A percentile compares a stretch with the other conserved stretches of the same genome.
Evolutionary conservation across 768 basidiomycete genomes (phyloP).

Genomic region (Amanita inopinata): DNA sequence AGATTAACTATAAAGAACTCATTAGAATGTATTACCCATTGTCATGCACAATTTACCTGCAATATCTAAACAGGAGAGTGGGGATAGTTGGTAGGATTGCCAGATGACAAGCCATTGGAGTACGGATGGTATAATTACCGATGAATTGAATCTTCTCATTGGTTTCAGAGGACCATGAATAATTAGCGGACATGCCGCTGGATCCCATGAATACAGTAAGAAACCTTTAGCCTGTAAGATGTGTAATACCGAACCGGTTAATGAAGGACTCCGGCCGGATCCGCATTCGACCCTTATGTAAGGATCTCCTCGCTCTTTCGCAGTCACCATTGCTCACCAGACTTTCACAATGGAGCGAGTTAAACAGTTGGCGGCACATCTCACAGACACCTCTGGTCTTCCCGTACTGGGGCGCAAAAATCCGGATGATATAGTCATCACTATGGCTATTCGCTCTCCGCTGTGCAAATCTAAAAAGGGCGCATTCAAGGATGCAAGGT

Average conservation of each 20-base stretch:
- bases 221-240: too few relatives aligned
- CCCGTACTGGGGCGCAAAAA: slow-evolving; percentile 45
- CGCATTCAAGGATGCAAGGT: slow-evolving; percentile 63
- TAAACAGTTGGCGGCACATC: slow-evolving; percentile 54
- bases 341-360: slow-evolving; percentile 49
- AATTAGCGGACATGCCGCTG: too few relatives aligned
- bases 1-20: slow-evolving; percentile 20
- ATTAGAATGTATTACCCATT: background rate
- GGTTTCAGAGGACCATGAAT: too few relatives aligned
- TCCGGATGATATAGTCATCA: slow-evolving; percentile 75
- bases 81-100: too few relatives aligned
- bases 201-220: too few relatives aligned
- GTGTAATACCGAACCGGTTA: too few relatives aligned
- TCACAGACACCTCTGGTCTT: slow-evolving; percentile 36
- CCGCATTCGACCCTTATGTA: background rate
- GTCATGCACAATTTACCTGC: background rate
- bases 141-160: background rate
- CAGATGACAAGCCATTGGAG: background rate
- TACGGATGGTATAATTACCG: background rate
- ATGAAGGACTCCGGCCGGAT: background rate
- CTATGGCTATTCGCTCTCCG: slow-evolving; percentile 70
- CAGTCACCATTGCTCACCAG: background rate
- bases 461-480: slow-evolving; percentile 73
- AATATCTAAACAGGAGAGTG: background rate
- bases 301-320: background rate